phyloP scores from a whole-genome alignment of 2,329 filamentous ascomycete genomes.

The Cladophialophora exuberans region DNA sequence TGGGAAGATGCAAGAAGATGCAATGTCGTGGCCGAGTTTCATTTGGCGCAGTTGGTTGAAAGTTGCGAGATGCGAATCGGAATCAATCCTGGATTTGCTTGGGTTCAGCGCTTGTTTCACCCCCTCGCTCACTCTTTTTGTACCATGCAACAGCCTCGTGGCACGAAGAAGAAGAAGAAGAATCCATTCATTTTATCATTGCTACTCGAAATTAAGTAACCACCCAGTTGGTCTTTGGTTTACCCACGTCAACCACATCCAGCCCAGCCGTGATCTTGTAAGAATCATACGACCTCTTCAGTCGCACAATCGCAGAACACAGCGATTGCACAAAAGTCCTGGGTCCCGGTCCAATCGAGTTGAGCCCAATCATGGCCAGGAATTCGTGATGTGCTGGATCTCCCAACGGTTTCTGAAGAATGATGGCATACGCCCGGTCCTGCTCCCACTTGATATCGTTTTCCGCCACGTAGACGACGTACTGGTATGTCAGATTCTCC shows the following conservation, averaged over 20 bases:
- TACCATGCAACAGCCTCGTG: no score
- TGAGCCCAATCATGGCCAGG: neutral
- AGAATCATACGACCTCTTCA: neutral
- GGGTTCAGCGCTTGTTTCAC: no score
- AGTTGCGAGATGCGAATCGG: neutral
- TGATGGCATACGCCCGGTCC: slow-evolving; percentile 2
- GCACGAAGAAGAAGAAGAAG: no score
- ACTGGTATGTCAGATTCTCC: neutral
- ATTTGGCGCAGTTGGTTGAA: slow-evolving; percentile 11
- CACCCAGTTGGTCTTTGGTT: neutral
- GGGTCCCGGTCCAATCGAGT: neutral
- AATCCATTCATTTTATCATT: neutral
- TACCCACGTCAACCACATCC: neutral
- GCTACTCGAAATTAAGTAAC: neutral
- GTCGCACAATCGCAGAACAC: neutral
- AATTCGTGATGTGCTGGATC: neutral
- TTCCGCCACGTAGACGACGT: neutral
- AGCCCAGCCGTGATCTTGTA: neutral
- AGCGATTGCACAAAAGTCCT: slow-evolving; percentile 1
- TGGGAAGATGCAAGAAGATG: neutral
- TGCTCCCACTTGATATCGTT: neutral
- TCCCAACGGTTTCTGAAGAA: neutral
- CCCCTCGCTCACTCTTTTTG: no score
- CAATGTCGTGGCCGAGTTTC: slow-evolving; percentile 10
- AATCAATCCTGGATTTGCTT: neutral